Conservation (phyloP, 352 stramenopile genomes). For the Plasmopara viticola region DNA sequence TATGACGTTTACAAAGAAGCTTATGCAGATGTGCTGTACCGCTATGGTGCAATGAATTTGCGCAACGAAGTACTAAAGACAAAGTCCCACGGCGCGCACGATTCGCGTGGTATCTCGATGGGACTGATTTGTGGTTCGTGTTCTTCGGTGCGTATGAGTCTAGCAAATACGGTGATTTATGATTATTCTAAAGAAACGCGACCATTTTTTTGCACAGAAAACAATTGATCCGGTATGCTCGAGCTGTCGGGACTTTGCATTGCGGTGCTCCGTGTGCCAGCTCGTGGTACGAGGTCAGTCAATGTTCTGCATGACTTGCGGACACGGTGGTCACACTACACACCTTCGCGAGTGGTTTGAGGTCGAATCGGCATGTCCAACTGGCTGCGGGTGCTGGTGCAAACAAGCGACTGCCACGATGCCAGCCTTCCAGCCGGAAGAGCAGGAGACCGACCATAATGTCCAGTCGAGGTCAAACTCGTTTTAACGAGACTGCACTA, state of each 20-base stretch:
- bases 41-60: slow-evolving; percentile 66
- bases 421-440: slow-evolving; percentile 21
- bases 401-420: slow-evolving; percentile 61
- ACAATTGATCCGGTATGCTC: slow-evolving; percentile 53
- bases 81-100: slow-evolving; percentile 22
- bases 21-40: slow-evolving; percentile 78
- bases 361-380: slow-evolving; percentile 63
- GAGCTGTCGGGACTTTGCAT: slow-evolving; percentile 62
- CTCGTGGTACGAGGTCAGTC: slow-evolving; percentile 78
- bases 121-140: slow-evolving; percentile 64
- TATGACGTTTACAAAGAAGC: slow-evolving; percentile 80
- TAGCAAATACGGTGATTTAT: not conserved
- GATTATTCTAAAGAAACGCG: not conserved
- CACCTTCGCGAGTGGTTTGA: slow-evolving; percentile 80
- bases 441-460: slow-evolving; percentile 24
- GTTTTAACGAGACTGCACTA: slow-evolving; percentile 33
- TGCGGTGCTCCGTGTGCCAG: slow-evolving; percentile 78
- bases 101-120: slow-evolving; percentile 49
- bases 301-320: slow-evolving; percentile 84
- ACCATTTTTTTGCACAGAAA: slow-evolving; percentile 25
- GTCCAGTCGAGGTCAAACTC: slow-evolving; percentile 57
- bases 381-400: slow-evolving; percentile 82
- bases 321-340: slow-evolving; percentile 65
- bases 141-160: slow-evolving; percentile 35
- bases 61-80: slow-evolving; percentile 72